Evolutionary conservation across 371 early-diverging fungal genomes (phyloP), one percentile per base, ranked within the genome.

Genomic region (Chytridiales sp.): DNA sequence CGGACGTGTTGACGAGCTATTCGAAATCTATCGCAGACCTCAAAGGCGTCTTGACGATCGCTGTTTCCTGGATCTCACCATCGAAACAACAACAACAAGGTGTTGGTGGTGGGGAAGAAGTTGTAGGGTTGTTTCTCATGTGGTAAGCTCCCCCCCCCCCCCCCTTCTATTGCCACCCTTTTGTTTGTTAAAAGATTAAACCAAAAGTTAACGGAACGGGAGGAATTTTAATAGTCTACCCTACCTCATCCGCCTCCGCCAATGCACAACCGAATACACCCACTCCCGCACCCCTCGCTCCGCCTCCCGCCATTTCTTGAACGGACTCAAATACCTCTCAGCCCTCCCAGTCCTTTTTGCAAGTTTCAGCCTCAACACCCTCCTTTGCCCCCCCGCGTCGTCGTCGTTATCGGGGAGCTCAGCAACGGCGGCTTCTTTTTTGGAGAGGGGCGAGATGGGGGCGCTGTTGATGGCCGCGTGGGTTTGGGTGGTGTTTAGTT

Each of bases 1-100:
- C 95, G 4, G 97, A 96, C 81, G 87, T 95, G 46, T 67, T 95
- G 66, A 95, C 95, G 0, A 91, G 91, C 62, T 93, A 91, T 67
- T 87, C 94, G 0, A 83, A 88, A 42, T 87, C 92, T 8, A 80
- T 94, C 63, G 92, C 91, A 5, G 95, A 94, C 67, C 69, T 90
- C 3, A 84, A 86, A 70, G 78, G 47, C 74, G 85, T n/a, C 55
- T 71, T 29, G 83, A 83, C 59, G 75, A 78, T 67, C 72, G 55
- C 41, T 66, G 19, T 62, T 53, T 8, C 31, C 58, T 38, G 50
- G 55, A 24, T 21, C 49, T 22, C 19, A 19, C 17, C 66, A 65
- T 30, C 55, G 60, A 34, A n/a, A 24, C 9, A 55, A 27, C 17
- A 44, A 46, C 26, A 9, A 26, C 34, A 29, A 24, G 13, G 22